These are phyloP conservation scores for Pyricularia pennisetigena DNA, from an alignment of 2,329 filamentous ascomycete species.

Conservation along the genomic window DNA sequence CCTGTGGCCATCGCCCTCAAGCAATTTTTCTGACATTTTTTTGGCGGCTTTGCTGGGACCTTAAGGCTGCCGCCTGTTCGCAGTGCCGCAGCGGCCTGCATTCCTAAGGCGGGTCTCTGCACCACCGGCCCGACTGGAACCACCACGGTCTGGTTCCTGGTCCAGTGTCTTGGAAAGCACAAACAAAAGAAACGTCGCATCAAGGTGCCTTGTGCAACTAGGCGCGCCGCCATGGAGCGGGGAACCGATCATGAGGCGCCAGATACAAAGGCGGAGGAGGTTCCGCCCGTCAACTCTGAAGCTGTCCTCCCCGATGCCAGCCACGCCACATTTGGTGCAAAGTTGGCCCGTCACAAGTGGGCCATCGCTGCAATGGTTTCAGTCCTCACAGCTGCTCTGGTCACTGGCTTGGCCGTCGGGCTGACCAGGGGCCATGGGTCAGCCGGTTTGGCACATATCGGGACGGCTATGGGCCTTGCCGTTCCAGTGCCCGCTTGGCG, in stretches of 20 bases:
- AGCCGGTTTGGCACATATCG: slow-evolving; percentile 10
- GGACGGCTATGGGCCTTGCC: slow-evolving; percentile 13
- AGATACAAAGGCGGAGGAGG: background rate
- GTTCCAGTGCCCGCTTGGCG: slow-evolving; percentile 34
- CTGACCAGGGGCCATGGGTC: slow-evolving; percentile 1
- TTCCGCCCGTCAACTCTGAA: background rate
- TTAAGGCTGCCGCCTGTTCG: background rate
- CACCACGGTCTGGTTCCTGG: background rate
- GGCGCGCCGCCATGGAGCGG: background rate
- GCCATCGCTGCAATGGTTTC: slow-evolving; percentile 1
- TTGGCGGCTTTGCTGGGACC: background rate
- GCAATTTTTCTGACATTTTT: background rate
- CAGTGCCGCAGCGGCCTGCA: background rate
- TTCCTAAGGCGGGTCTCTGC: background rate
- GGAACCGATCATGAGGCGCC: background rate
- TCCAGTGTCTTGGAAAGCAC: background rate
- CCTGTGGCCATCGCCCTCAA: background rate
- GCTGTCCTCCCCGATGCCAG: background rate
- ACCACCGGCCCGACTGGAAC: slow-evolving; percentile 1
- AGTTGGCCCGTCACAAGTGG: slow-evolving; percentile 1
- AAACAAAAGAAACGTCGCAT: background rate
- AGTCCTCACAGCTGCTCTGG: background rate
- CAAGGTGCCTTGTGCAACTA: background rate
- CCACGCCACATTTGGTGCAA: background rate
- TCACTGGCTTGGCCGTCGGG: background rate